Evolutionary conservation across 1,139 yeast genomes (phyloP).

Genomic region (Hyphopichia fennica): DNA sequence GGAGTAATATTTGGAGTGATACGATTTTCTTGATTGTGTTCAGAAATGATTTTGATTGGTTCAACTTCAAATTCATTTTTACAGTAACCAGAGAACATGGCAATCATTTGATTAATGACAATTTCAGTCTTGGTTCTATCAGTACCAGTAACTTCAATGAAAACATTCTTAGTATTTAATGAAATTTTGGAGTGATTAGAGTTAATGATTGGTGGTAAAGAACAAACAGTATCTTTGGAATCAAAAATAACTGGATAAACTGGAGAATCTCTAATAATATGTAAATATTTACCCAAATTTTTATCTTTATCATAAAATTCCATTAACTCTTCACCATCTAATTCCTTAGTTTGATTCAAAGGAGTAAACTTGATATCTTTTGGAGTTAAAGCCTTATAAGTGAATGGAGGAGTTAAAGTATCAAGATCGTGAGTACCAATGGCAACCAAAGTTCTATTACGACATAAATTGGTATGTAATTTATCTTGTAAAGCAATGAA

Average conservation of each 20-base stretch:
- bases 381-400: constrained; percentile 85
- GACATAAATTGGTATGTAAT: constrained; percentile 90
- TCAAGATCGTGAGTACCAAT: constrained; percentile 98
- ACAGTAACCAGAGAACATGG: constrained; percentile 93
- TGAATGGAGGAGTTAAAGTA: constrained; percentile 78
- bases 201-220: constrained; percentile 96
- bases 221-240: constrained; percentile 73
- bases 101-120: constrained; percentile 87
- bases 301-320: constrained; percentile 90
- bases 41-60: constrained; percentile 82
- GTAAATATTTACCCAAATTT: constrained; percentile 85
- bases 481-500: constrained; percentile 96
- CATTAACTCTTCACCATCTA: constrained; percentile 79
- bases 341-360: constrained; percentile 74
- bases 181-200: constrained; percentile 89
- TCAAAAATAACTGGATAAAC: constrained; percentile 91
- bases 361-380: constrained; percentile 78
- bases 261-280: constrained; percentile 84
- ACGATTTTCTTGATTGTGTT: constrained; percentile 78
- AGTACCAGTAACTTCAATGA: constrained; percentile 93
- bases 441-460: constrained; percentile 95
- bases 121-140: constrained; percentile 91
- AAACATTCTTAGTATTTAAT: constrained; percentile 79
- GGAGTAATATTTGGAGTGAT: constrained; percentile 71
- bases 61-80: constrained; percentile 77